phyloP scores from a whole-genome alignment of 164 flowering plant species.

The Hamamelis virginiana region DNA sequence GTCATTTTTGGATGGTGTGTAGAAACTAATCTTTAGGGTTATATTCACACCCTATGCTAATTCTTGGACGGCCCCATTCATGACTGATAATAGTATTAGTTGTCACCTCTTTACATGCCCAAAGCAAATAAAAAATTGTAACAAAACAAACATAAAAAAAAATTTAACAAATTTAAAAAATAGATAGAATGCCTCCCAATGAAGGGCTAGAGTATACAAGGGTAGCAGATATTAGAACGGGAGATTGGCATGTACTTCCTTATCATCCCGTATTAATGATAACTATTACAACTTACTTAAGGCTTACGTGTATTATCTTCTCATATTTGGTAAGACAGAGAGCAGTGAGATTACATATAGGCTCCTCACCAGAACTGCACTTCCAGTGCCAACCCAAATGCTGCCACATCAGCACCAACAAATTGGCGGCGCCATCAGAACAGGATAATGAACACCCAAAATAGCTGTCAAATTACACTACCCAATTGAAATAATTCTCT shows the following conservation, averaged over 20 bases:
- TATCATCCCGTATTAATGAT: background rate
- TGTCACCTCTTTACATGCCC: too few species aligned
- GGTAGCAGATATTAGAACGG: too few species aligned
- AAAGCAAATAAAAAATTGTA: too few species aligned
- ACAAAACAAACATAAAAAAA: too few species aligned
- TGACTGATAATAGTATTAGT: too few species aligned
- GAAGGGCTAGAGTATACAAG: too few species aligned
- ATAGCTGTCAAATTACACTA: slow-evolving; percentile 1
- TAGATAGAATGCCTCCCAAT: too few species aligned
- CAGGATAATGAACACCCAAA: background rate
- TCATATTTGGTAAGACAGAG: background rate
- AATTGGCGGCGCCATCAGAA: background rate
- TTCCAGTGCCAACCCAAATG: background rate
- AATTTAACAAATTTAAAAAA: too few species aligned
- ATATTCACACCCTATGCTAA: too few species aligned
- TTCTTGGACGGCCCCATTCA: too few species aligned
- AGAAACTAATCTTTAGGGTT: too few species aligned
- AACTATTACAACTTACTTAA: background rate
- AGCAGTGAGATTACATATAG: background rate
- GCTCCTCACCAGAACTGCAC: background rate
- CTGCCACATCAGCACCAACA: background rate
- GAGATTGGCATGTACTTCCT: slow-evolving; percentile 1
- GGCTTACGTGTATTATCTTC: background rate
- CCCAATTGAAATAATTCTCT: background rate
- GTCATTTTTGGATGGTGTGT: too few species aligned